Evolutionary conservation across 2,329 filamentous ascomycete genomes (phyloP).

Genomic region (Aureobasidium sp.): DNA sequence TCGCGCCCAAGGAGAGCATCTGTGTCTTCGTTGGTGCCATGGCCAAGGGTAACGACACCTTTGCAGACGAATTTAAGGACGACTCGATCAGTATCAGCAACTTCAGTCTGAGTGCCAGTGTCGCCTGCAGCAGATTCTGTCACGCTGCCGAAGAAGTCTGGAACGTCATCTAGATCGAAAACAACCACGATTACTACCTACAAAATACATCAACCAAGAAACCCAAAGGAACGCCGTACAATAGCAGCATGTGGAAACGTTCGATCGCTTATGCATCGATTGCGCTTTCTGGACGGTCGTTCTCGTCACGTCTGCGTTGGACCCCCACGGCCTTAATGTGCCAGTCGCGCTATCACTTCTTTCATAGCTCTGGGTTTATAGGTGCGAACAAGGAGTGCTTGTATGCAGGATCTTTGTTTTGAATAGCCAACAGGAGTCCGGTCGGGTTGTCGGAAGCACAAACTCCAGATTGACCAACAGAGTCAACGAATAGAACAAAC

Average conservation of each 20-base stretch:
- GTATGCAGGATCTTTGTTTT: background rate
- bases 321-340: background rate
- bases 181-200: background rate
- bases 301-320: background rate
- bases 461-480: background rate
- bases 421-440: background rate
- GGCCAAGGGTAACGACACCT: constrained; percentile 94
- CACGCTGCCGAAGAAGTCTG: constrained; percentile 95
- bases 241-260: background rate
- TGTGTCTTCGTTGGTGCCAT: constrained; percentile 98
- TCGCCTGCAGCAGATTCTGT: constrained; percentile 99
- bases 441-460: background rate
- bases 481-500: background rate
- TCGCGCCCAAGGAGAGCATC: constrained; percentile 80
- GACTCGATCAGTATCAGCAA: constrained; percentile 98
- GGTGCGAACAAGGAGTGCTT: background rate
- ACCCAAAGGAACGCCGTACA: background rate
- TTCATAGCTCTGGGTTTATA: background rate
- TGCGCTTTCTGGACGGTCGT: background rate
- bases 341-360: background rate
- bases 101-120: constrained; percentile 92
- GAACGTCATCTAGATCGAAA: constrained; percentile 65
- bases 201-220: background rate
- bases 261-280: background rate
- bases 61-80: constrained; percentile 88